These are phyloP conservation scores for Globisporangium viniferum DNA, from an alignment of 352 stramenopile species.

Conservation along the genomic window DNA sequence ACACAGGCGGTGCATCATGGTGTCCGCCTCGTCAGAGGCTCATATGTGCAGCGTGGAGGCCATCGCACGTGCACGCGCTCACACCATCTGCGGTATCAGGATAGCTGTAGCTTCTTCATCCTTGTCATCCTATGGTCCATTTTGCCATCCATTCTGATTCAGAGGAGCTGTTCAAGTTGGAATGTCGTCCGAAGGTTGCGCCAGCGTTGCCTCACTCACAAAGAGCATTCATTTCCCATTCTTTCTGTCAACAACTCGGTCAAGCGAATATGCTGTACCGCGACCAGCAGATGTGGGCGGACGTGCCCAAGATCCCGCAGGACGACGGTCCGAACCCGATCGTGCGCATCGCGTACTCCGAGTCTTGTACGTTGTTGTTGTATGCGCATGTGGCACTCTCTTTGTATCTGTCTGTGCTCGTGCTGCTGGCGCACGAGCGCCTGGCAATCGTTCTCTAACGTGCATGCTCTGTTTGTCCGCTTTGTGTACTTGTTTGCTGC, in stretches of 20 bases:
- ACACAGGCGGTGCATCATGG: neutral
- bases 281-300: conserved; percentile 69
- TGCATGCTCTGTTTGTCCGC: neutral
- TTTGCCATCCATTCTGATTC: neutral
- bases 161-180: neutral
- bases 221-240: neutral
- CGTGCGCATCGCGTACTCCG: conserved; percentile 77
- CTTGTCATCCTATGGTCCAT: neutral
- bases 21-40: too few species aligned
- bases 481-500: conserved; percentile 4
- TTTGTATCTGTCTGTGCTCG: neutral
- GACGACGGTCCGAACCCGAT: conserved; percentile 78
- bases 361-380: conserved; percentile 45
- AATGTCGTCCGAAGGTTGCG: conserved; percentile 1
- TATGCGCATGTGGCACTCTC: neutral
- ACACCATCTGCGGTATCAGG: neutral
- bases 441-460: neutral
- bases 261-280: conserved; percentile 42
- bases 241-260: neutral
- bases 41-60: too few species aligned
- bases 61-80: neutral
- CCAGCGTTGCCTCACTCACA: neutral
- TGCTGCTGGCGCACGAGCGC: neutral
- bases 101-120: neutral
- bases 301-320: conserved; percentile 81